Evolutionary conservation across 2,329 filamentous ascomycete genomes (phyloP), one percentile per base, ranked within the genome.

Genomic region (Monilinia laxa): DNA sequence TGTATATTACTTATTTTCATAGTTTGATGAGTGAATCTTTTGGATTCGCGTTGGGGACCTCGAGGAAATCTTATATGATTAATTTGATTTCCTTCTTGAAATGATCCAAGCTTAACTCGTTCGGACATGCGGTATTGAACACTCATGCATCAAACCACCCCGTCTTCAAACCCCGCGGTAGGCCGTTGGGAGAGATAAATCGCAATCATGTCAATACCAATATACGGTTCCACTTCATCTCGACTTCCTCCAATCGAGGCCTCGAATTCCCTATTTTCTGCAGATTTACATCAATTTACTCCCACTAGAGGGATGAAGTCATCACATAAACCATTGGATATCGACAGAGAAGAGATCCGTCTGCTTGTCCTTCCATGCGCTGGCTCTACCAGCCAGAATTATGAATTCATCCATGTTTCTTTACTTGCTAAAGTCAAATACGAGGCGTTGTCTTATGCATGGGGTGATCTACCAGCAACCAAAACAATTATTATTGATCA

Each of bases 371-470:
- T 66, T 40, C 52, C 65, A 63, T 28, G 16, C 42, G 52, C n/a
- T 16, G 42, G 40, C 31, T 49, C 51, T 23, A 31, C 23, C 2
- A 16, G 35, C 51, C 40, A 52, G 6, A 52, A 31, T 6, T 63
- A 63, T 55, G 65, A 56, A n/a, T 66, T 66, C 31, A 66, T 63
- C 23, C 65, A 66, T 35, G 51, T 56, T 38, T 66, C 65, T 18
- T 51, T 66, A n/a, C 65, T 62, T 23, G n/a, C 58, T 7, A 51
- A 63, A 11, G 10, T 63, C 31, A 62, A 64, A 45, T 65, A 69
- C 35, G 57, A 68, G 28, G 67, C 67, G n/a, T 45, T 68, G 14
- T 68, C 64, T 23, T 68, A 66, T 59, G 64, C 64, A 49, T 68
- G 64, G 67, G 64, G 67, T 16, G 45, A 63, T 59, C 18, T 54